Percentiles rank a stretch among this genome's conserved stretches.
phyloP scores from a whole-genome alignment of 306 rosid genomes.

The Pterocarpus macrocarpus region DNA sequence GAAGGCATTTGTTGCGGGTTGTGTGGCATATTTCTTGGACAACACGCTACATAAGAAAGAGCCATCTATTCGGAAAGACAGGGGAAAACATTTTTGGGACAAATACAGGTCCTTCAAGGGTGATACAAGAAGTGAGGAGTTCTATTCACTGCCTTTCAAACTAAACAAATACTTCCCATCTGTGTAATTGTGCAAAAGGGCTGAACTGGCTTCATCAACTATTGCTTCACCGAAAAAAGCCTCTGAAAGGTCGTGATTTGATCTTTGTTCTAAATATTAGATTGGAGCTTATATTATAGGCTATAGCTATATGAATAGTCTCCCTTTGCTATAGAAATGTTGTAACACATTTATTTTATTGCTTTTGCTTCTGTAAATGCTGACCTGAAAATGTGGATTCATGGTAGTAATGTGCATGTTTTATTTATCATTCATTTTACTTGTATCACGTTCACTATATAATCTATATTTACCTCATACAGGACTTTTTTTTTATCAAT shows the following conservation, averaged over 20 bases:
- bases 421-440: conserved; percentile 33
- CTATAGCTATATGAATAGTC: conserved; percentile 55
- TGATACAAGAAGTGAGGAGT: conserved; percentile 90
- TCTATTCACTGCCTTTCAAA: conserved; percentile 93
- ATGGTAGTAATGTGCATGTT: conserved; percentile 50
- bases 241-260: conserved; percentile 26
- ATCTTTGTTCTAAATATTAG: conserved; percentile 48
- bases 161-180: conserved; percentile 98
- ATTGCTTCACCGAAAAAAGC: conserved; percentile 43
- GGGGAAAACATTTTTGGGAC: conserved; percentile 99
- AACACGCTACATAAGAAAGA: conserved; percentile 84
- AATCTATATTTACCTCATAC: neutral
- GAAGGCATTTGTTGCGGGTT: conserved; percentile 90
- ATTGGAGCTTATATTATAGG: conserved; percentile 39
- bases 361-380: conserved; percentile 65
- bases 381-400: conserved; percentile 52
- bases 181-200: conserved; percentile 59
- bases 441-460: conserved; percentile 6
- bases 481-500: neutral
- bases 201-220: conserved; percentile 40
- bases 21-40: conserved; percentile 85
- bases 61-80: conserved; percentile 70
- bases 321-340: conserved; percentile 49
- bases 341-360: conserved; percentile 58
- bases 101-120: conserved; percentile 82